Evolutionary conservation across 2,329 filamentous ascomycete genomes (phyloP), one percentile per base, ranked within the genome.

Genomic region (Amylocarpus encephaloides): DNA sequence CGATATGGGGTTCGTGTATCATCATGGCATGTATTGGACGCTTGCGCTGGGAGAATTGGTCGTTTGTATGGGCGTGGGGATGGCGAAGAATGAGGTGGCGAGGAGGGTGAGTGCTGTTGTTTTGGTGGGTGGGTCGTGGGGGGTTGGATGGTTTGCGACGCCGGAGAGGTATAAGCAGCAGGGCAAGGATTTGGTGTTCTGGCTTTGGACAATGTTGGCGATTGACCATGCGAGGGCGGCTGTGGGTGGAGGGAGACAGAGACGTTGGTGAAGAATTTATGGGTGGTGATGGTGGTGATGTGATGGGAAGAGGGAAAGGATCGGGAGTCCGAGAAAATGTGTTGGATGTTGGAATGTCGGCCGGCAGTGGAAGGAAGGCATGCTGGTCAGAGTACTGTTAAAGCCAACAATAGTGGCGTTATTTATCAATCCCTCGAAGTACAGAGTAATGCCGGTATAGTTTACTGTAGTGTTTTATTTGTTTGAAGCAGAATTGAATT

Each of bases 121-220:
- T 5, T 13, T 56, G 5, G 50, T 57, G 6, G 48, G 36, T 6
- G 46, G 38, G 6, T 22, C 58, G 11, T 61, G 59, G 57, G 46
- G 35, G 1, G 36, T 59, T 19, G 57, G 59, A 1, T 58, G 53
- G 53, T 50, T 33, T 38, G 46, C 43, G 38, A 55, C 53, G 15
- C 50, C 55, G 13, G 16, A 46, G 35, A 53, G 50, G 6, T 33
- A 22, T 18, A 57, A 57, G 43, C 36, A 39, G 12, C 46, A 55
- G 42, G 51, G 46, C 7, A 56, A 48, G 52, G 52, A 55, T 36
- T 48, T 54, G 18, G 30, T 55, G 41, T 56, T 57, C 47, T 59
- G 42, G 50, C 40, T 58, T 43, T 59, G 57, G 59, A 54, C 52
- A 43, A 52, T 51, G 48, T 55, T 61, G 51, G 57, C 55, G 32